Conservation (phyloP, 345 rosid species). For the Kernera saxatilis region DNA sequence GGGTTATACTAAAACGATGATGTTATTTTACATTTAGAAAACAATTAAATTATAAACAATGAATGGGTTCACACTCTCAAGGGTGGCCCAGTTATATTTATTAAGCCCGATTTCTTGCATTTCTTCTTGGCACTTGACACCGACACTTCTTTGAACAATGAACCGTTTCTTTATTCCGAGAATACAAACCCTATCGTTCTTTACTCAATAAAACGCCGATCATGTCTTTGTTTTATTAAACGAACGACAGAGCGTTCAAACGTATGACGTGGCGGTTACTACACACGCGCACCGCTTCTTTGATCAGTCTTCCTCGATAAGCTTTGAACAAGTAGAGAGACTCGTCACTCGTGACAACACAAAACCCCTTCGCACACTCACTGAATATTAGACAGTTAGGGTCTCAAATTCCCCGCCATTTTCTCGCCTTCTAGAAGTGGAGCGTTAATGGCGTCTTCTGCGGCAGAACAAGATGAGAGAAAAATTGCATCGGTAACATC, state of each 20-base stretch:
- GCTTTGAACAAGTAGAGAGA: neutral
- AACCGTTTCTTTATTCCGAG: neutral
- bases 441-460: constrained; percentile 17
- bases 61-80: constrained; percentile 14
- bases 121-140: constrained; percentile 7
- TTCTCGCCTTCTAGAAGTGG: neutral
- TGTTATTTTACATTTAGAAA: neutral
- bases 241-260: constrained; percentile 2
- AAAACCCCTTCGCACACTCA: neutral
- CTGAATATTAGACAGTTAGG: constrained; percentile 22
- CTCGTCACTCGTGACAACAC: neutral
- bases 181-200: neutral
- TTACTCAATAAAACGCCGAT: neutral
- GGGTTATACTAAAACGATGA: neutral
- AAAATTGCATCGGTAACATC: constrained; percentile 16
- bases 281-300: neutral
- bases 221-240: neutral
- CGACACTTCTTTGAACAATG: constrained; percentile 7
- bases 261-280: neutral
- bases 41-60: neutral
- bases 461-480: constrained; percentile 32
- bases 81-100: constrained; percentile 18
- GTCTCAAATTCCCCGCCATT: constrained; percentile 52
- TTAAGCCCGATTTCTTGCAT: constrained; percentile 16
- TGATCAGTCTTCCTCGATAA: constrained; percentile 24